Evolutionary conservation across 805 yeast genomes (phyloP).

Genomic region (Gaillardinia entomophila): DNA sequence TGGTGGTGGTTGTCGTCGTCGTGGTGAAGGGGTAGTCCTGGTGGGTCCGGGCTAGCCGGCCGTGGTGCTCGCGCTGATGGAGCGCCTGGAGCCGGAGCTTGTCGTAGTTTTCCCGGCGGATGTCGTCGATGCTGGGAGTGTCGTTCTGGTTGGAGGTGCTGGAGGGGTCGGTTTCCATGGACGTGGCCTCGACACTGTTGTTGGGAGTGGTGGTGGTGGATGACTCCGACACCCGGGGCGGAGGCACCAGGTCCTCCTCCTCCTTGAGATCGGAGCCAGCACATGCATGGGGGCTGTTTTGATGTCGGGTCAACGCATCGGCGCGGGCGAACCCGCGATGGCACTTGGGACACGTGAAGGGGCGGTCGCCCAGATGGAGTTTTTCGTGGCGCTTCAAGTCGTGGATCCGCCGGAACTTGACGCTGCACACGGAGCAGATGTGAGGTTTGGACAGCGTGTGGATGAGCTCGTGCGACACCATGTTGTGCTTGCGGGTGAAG

Average conservation of each 20-base stretch:
- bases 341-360: conserved; percentile 57
- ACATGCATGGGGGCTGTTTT: conserved; percentile 40
- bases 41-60: no score
- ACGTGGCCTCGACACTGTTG: background rate
- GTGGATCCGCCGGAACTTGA: conserved; percentile 64
- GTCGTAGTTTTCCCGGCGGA: no score
- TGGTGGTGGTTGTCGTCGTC: background rate
- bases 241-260: background rate
- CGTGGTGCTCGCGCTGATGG: no score
- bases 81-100: no score
- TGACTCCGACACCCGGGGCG: background rate
- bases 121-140: no score
- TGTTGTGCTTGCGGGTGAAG: conserved; percentile 68
- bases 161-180: no score
- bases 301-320: conserved; percentile 71
- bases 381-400: conserved; percentile 73
- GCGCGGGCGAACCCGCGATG: conserved; percentile 63
- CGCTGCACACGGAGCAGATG: conserved; percentile 53
- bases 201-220: background rate
- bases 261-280: background rate
- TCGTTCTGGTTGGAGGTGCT: no score
- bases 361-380: conserved; percentile 72
- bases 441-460: conserved; percentile 64
- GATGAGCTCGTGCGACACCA: conserved; percentile 65
- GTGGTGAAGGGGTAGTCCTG: no score